Base-by-base conservation (phyloP, 805 yeast genomes). In the Sugiyamaella qingdaonensis region DNA sequence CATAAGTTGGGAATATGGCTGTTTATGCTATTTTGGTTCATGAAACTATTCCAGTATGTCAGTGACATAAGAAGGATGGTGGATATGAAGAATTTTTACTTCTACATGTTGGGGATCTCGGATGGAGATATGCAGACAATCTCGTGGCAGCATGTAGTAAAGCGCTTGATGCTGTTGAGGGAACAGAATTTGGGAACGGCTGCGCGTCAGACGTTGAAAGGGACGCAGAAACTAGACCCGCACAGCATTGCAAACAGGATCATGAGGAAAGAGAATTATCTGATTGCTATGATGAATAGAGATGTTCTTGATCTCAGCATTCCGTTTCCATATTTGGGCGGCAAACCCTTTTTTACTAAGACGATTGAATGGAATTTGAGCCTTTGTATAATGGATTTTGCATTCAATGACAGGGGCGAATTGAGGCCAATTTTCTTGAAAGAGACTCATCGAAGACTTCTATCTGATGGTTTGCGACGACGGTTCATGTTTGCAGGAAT, bases 351-450 rank as follows among this genome's bases (percentile, higher is more conserved):
- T 10, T 71, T 94, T 31, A 92, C 99, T 0, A 84, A 86, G 59
- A 89, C 97, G 1, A 70, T 94, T 58, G 99, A 94, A 63, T 94
- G 98, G 98, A 92, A 92, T 66, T 74, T 94, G 53, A 88, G 88
- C 61, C 73, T 94, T 19, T 92, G 98, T 65, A 80, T 94, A 11
- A 79, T 88, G 65, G 96, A 94, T 54, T 91, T 81, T 67, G 84
- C 86, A 0, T 94, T 94, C 71, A 88, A 86, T 63, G 80, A 80
- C 31, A 79, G 83, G 35, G 98, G 98, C 0, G 96, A 88, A 61
- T 72, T 94, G 13, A 81, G 90, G 52, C 82, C 82, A 10, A 71
- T 75, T 14, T 81, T 92, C 46, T 70, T 92, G 58, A 86, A 84
- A 61, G 89, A 85, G 53, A 76, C 81, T 33, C 86, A 86, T 54